Evolutionary conservation across 805 yeast species (phyloP).

Genomic region (Saturnispora gosingensis): DNA sequence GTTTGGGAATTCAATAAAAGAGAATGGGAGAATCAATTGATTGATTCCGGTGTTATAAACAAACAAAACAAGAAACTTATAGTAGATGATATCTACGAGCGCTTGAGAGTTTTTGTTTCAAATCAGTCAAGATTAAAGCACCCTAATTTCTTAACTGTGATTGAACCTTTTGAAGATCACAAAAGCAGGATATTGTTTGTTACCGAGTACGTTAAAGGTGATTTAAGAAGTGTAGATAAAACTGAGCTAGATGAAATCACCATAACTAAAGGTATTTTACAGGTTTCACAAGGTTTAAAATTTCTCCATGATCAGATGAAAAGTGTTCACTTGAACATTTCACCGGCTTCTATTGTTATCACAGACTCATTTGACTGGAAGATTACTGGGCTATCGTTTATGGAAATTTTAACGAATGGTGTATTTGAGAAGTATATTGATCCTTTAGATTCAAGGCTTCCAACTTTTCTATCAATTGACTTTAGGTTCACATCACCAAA

Average conservation of each 20-base stretch:
- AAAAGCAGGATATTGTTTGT: constrained; percentile 71
- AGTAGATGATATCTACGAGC: constrained; percentile 54
- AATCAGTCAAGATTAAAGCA: constrained; percentile 78
- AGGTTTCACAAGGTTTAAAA: constrained; percentile 65
- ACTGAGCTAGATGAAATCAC: constrained; percentile 58
- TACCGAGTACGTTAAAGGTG: constrained; percentile 58
- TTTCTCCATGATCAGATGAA: constrained; percentile 75
- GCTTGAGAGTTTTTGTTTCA: constrained; percentile 57
- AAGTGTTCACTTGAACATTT: constrained; percentile 66
- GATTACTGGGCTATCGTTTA: constrained; percentile 61
- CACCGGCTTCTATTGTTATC: constrained; percentile 68
- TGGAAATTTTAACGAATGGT: constrained; percentile 35
- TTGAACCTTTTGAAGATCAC: constrained; percentile 87
- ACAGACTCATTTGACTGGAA: constrained; percentile 93
- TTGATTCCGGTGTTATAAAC: constrained; percentile 40
- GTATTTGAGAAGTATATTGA: constrained; percentile 57
- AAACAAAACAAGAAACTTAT: constrained; percentile 40
- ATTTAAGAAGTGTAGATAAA: constrained; percentile 26
- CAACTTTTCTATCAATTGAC: constrained; percentile 59
- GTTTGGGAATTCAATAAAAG: constrained; percentile 84
- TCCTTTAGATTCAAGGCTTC: constrained; percentile 67
- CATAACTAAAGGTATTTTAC: constrained; percentile 70
- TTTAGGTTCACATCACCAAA: constrained; percentile 82
- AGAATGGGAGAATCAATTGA: constrained; percentile 50
- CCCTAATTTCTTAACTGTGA: constrained; percentile 73